phyloP scores from a whole-genome alignment of 148 eudicot species.

The Arbutus unedo region DNA sequence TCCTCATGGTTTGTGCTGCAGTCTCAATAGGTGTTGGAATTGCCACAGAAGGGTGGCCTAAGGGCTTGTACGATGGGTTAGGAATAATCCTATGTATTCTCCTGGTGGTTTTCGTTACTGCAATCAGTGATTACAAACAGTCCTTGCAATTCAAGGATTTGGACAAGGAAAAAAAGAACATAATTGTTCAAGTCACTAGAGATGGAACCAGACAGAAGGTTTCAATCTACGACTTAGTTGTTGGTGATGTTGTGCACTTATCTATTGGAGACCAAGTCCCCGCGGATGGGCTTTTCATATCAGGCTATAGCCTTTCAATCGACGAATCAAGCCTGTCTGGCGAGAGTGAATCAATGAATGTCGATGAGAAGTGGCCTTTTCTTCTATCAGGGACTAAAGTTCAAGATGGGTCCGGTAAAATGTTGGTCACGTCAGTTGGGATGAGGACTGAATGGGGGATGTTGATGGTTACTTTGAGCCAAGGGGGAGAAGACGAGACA shows the following conservation, averaged over 20 bases:
- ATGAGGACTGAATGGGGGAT: slow-evolving; percentile 93
- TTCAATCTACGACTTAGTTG: slow-evolving; percentile 69
- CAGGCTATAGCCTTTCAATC: slow-evolving; percentile 59
- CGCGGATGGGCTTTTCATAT: slow-evolving; percentile 69
- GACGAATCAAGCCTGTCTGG: slow-evolving; percentile 92
- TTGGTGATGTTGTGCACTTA: slow-evolving; percentile 70
- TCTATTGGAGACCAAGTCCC: slow-evolving; percentile 84
- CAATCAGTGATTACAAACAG: slow-evolving; percentile 76
- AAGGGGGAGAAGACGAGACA: slow-evolving; percentile 76
- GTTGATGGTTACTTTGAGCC: slow-evolving; percentile 66
- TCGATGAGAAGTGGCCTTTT: slow-evolving; percentile 49
- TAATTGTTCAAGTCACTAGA: slow-evolving; percentile 55
- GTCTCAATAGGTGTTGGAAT: slow-evolving; percentile 74
- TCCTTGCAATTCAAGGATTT: slow-evolving; percentile 78
- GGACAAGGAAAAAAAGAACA: slow-evolving; percentile 71
- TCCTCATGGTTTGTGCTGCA: slow-evolving; percentile 68
- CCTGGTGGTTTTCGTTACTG: slow-evolving; percentile 74
- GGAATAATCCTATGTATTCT: slow-evolving; percentile 69
- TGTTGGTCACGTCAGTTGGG: slow-evolving; percentile 79
- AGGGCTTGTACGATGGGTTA: slow-evolving; percentile 73
- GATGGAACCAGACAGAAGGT: slow-evolving; percentile 56
- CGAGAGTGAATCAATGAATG: slow-evolving; percentile 69
- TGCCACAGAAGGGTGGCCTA: slow-evolving; percentile 83
- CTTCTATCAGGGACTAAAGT: slow-evolving; percentile 82
- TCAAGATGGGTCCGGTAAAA: slow-evolving; percentile 76